Conservation (phyloP, 2,329 filamentous ascomycete genomes). For the Cadophora malorum region DNA sequence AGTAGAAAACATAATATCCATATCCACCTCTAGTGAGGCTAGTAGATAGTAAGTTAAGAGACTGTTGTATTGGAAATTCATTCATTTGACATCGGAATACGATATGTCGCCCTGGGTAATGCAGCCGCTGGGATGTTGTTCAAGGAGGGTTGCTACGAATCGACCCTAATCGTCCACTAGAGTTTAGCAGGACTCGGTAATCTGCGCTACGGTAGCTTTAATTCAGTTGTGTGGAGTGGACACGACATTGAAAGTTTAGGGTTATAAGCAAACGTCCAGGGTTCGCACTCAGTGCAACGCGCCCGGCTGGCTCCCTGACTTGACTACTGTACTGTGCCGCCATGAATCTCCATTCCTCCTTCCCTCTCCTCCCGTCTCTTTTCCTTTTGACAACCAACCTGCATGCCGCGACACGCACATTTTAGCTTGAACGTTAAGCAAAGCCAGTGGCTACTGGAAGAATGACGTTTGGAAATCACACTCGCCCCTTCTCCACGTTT, state of each 20-base stretch:
- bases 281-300: too few species aligned
- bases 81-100: neutral
- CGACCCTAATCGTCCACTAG: neutral
- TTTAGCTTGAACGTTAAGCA: neutral
- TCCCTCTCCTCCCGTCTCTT: too few species aligned
- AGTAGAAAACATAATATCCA: neutral
- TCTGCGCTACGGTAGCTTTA: neutral
- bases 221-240: neutral
- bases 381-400: neutral
- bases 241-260: neutral
- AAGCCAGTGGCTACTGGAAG: neutral
- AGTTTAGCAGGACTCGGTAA: neutral
- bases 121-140: neutral
- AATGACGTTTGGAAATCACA: neutral
- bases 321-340: too few species aligned
- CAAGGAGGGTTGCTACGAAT: conserved; percentile 2
- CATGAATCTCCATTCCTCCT: too few species aligned
- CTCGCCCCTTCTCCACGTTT: neutral
- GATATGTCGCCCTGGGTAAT: neutral
- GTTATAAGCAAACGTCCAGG: neutral
- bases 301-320: too few species aligned
- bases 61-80: neutral
- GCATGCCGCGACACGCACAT: neutral
- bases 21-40: neutral
- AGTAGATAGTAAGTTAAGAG: neutral